A percentile compares a stretch with the other conserved stretches of the same genome.
Evolutionary conservation across 129 eudicot species (phyloP).

Genomic region (Gnaphalium uliginosum): DNA sequence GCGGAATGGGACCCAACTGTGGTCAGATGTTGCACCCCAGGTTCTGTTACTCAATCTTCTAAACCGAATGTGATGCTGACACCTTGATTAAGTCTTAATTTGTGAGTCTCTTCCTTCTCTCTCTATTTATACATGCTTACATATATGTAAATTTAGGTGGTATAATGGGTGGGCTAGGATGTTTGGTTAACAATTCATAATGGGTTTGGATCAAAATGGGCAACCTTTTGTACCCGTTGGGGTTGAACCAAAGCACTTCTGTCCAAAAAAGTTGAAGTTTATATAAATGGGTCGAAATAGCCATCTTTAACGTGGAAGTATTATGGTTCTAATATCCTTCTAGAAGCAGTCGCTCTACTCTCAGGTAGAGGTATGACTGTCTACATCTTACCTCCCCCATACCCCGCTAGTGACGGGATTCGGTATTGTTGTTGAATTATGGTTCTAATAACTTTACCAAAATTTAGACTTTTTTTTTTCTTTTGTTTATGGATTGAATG

Average conservation of each 20-base stretch:
- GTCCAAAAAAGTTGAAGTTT: not conserved
- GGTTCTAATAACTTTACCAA: not conserved
- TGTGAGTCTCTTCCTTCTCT: slow-evolving; percentile 33
- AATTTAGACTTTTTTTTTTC: not conserved
- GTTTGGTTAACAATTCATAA: not conserved
- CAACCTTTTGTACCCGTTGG: not conserved
- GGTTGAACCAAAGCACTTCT: not conserved
- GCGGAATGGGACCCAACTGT: slow-evolving; percentile 56
- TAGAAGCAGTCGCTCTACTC: no score
- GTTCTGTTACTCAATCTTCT: slow-evolving; percentile 46
- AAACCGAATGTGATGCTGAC: slow-evolving; percentile 46
- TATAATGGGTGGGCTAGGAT: not conserved
- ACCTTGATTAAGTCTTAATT: slow-evolving; percentile 33
- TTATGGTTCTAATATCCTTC: not conserved
- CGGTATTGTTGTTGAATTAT: no score
- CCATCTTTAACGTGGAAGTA: not conserved
- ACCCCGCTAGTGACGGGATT: no score
- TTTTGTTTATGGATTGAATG: not conserved
- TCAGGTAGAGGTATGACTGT: no score
- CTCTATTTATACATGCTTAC: not conserved
- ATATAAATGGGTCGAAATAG: not conserved
- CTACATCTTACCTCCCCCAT: no score
- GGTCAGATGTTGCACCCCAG: slow-evolving; percentile 49
- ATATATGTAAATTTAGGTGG: not conserved
- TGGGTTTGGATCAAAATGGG: not conserved